These are phyloP conservation scores for Oehlia diaphana DNA, from an alignment of 192 early-diverging fungal genomes.

Conservation along the genomic window DNA sequence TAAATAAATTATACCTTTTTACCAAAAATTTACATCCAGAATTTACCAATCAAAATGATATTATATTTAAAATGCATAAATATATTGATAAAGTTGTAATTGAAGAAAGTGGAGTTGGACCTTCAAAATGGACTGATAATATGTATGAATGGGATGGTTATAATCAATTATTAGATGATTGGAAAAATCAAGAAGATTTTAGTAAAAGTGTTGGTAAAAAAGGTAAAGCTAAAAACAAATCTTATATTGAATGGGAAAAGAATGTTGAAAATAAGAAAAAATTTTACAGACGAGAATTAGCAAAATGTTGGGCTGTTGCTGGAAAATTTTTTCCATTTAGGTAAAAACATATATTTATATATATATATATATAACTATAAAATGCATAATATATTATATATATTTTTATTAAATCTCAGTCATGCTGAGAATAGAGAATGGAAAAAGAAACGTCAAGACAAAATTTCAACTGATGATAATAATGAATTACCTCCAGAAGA, in stretches of 20 bases:
- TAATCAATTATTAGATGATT: not conserved
- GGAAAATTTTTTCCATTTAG: conserved; percentile 29
- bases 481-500: not conserved
- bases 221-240: conserved; percentile 21
- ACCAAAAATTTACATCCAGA: not conserved
- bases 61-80: conserved; percentile 27
- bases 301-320: conserved; percentile 12
- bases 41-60: not conserved
- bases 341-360: not conserved
- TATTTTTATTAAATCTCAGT: conserved; percentile 1
- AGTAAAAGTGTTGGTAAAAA: conserved; percentile 18
- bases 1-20: not conserved
- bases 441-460: conserved; percentile 23
- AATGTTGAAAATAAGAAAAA: conserved; percentile 7
- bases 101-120: not conserved
- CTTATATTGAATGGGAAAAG: conserved; percentile 10
- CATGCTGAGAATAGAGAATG: conserved; percentile 27
- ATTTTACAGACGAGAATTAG: conserved; percentile 17
- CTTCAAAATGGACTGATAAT: conserved; percentile 29
- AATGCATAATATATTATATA: not conserved
- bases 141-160: conserved; percentile 27
- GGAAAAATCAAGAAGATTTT: conserved; percentile 12
- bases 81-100: conserved; percentile 22
- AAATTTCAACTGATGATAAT: not conserved
- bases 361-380: too few species aligned